phyloP scores from a whole-genome alignment of 345 rosid genomes.

The Ailanthus altissimus region DNA sequence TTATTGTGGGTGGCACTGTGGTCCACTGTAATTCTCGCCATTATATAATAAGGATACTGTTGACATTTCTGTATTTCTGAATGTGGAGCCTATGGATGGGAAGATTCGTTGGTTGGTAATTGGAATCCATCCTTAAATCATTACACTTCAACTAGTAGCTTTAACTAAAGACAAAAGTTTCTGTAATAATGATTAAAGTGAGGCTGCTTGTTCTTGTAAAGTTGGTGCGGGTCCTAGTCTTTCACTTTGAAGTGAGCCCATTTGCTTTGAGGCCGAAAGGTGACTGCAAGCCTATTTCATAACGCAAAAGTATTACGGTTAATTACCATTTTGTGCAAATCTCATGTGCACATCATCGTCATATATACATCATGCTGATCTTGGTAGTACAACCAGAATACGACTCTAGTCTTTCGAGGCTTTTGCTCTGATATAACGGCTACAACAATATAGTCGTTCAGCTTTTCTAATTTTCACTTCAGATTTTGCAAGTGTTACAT shows the following conservation, averaged over 20 bases:
- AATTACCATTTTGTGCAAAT: background rate
- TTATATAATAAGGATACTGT: background rate
- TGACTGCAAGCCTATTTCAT: background rate
- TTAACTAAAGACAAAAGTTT: constrained; percentile 23
- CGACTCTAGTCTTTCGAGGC: background rate
- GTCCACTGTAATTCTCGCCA: background rate
- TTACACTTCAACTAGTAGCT: constrained; percentile 25
- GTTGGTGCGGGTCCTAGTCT: constrained; percentile 26
- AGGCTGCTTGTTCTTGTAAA: constrained; percentile 11
- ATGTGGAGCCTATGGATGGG: constrained; percentile 14
- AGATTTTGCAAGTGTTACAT: too few relatives aligned
- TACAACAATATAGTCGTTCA: too few relatives aligned
- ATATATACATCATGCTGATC: constrained; percentile 10
- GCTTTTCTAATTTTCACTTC: too few relatives aligned
- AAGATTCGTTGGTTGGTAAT: constrained; percentile 35
- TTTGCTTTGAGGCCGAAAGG: constrained; percentile 29
- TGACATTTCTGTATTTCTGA: constrained; percentile 14
- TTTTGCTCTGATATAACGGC: background rate
- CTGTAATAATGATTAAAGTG: constrained; percentile 39
- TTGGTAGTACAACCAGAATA: background rate
- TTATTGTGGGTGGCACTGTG: background rate
- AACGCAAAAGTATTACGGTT: background rate
- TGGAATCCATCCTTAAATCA: constrained; percentile 25
- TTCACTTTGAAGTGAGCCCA: constrained; percentile 16
- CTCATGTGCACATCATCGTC: constrained; percentile 13